Conservation (phyloP, 139 green algal genomes). For the Micractinium sp. region DNA sequence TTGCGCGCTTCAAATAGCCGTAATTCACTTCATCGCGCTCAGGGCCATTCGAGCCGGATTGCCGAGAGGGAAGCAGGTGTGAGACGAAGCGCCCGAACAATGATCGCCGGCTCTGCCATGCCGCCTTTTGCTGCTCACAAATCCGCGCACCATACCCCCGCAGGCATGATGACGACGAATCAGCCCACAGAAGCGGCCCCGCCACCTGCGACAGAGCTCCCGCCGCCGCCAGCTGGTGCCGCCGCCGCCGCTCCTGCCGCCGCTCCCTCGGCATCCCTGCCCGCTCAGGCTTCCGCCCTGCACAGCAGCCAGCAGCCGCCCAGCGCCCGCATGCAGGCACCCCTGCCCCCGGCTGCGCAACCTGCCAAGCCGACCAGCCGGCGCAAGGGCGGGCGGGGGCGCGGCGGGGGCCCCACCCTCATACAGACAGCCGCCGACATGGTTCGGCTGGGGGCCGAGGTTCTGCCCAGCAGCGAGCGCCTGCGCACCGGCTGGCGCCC, state of each 20-base stretch:
- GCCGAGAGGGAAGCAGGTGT: too few relatives aligned
- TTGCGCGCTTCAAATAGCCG: too few relatives aligned
- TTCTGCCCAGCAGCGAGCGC: constrained; percentile 3
- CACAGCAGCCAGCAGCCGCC: not conserved
- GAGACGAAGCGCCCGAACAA: too few relatives aligned
- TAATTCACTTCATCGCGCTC: too few relatives aligned
- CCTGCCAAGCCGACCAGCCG: not conserved
- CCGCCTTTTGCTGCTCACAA: too few relatives aligned
- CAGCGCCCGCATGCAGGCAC: not conserved
- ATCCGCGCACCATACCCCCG: too few relatives aligned
- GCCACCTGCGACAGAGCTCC: not conserved
- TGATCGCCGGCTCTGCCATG: too few relatives aligned
- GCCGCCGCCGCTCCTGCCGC: not conserved
- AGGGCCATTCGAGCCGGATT: too few relatives aligned
- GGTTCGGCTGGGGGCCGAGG: not conserved
- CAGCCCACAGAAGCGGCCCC: not conserved
- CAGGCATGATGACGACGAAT: not conserved
- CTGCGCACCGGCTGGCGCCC: constrained; percentile 27
- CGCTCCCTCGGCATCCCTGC: not conserved
- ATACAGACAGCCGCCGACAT: not conserved
- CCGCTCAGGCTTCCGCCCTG: not conserved
- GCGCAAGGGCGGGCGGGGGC: not conserved
- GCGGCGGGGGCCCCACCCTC: not conserved
- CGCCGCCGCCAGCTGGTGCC: not conserved
- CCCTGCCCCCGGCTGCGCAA: too few relatives aligned